Evolutionary conservation across 2,329 filamentous ascomycete species (phyloP), one percentile per base, ranked within the genome.

Genomic region (Ophiocordyceps australis): DNA sequence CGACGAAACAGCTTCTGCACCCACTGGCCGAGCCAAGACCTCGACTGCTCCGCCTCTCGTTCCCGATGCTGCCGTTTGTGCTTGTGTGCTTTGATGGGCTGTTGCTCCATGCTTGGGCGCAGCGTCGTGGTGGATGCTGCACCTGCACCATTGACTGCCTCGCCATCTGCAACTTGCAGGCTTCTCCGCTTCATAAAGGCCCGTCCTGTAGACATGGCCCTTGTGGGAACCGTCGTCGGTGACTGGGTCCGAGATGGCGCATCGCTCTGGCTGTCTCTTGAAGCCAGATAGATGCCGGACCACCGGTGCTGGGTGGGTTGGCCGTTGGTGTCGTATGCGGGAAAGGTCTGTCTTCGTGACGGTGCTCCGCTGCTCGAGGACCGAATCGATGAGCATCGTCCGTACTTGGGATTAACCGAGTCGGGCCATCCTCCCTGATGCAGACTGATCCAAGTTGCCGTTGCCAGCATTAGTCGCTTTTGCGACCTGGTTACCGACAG

Each of bases 361-460:
- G 30, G 23, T 17, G 14, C 20, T 7, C 29, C 31, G 11, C 12
- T 17, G 14, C 24, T 38, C 9, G 36, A 27, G 14, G 32, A 36
- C 12, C 45, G 39, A 26, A n/a, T n/a, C n/a, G n/a, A n/a, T n/a
- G n/a, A n/a, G n/a, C n/a, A n/a, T n/a, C n/a, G n/a, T n/a, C n/a
- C n/a, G n/a, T n/a, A 30, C 30, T 43, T 47, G 14, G 42, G 43
- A 9, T 40, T 40, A 10, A 38, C 44, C 4, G 39, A 39, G 4
- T 33, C 37, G n/a, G 46, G 46, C 47, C 47, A 52, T 14, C 45
- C 49, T 14, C 38, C 40, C 21, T 50, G 45, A 16, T 48, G 37
- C 13, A 54, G 41, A 23, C 43, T 44, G 24, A 54, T 38, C 50
- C 50, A 54, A 9, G 45, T 45, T 5, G 49, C 46, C 9, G 50